Evolutionary conservation across 768 basidiomycete species (phyloP), one percentile per base, ranked within the genome.

Genomic region (Russula abietina): DNA sequence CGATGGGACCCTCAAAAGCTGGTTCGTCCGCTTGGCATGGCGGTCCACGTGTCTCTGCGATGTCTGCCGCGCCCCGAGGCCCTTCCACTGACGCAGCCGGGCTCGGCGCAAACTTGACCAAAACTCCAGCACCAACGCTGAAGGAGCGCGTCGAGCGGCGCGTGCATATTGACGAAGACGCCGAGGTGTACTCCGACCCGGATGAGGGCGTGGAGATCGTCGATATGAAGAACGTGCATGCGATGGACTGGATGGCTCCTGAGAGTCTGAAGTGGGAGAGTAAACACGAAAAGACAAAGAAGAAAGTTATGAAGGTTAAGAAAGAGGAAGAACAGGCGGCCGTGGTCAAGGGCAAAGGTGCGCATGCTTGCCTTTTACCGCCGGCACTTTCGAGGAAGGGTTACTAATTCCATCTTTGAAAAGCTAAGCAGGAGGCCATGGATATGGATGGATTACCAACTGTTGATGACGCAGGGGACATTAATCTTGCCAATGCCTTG

Each of bases 171-270:
- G 76, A 76, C 52, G 79, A 81, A 19, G 83, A 88, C 19, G 84
- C 77, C 7, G 91, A 91, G 62, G 78, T 79, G 22, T 92, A 93
- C 73, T 93, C 91, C 19, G 91, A 93, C 63, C 88, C 89, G 14
- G 91, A 93, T 68, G 89, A 91, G 59, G 91, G 89, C 12, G 87
- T 92, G 28, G 89, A 92, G 74, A 91, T 93, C 57, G 77, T 93
- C 45, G 91, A 93, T 69, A 88, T 93, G 83, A 84, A 86, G 33
- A 80, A 86, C 61, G 84, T 93, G 33, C 75, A 80, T 55, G 77
- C 84, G 64, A 83, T 93, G 84, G 91, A 93, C 72, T 91, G 86
- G 84, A 91, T 91, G 86, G 91, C 91, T 9, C 91, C 91, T 0
- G 89, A 92, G 70, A 85, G 80, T 64, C 70, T 92, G 59, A 77